These are phyloP conservation scores for Paramecium sonneborni DNA, from an alignment of 73 alveolate genomes.

Conservation along the genomic window DNA sequence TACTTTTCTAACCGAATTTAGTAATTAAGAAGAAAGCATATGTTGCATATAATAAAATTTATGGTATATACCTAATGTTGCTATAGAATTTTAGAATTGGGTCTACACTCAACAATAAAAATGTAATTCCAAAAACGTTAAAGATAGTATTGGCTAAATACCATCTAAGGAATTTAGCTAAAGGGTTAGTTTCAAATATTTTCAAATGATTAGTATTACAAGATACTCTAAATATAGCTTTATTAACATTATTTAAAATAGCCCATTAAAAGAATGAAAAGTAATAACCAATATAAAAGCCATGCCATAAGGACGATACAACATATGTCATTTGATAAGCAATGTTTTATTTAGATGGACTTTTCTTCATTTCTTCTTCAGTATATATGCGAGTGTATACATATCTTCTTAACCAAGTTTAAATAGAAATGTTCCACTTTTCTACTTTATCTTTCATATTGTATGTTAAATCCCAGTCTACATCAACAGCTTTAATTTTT, in stretches of 20 bases:
- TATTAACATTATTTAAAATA: background rate
- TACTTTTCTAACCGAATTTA: constrained; percentile 53
- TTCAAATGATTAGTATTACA: constrained; percentile 19
- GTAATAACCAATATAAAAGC: constrained; percentile 95
- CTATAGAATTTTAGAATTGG: background rate
- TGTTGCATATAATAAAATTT: background rate
- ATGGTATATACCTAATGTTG: background rate
- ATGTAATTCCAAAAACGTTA: constrained; percentile 50
- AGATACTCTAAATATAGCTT: constrained; percentile 17
- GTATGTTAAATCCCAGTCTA: constrained; percentile 48
- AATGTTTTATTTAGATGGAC: constrained; percentile 66
- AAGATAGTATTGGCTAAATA: constrained; percentile 3
- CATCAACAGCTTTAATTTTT: constrained; percentile 40
- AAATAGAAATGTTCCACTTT: constrained; percentile 89
- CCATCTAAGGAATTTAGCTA: constrained; percentile 25
- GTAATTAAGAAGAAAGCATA: constrained; percentile 43
- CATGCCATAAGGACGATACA: constrained; percentile 98
- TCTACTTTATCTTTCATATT: constrained; percentile 75
- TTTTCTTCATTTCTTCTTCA: constrained; percentile 64
- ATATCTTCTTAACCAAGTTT: constrained; percentile 90
- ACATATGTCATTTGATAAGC: constrained; percentile 76
- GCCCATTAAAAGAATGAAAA: constrained; percentile 81
- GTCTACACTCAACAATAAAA: constrained; percentile 6
- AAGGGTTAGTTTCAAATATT: constrained; percentile 9
- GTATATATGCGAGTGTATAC: constrained; percentile 77